Evolutionary conservation across 2,329 filamentous ascomycete genomes (phyloP), one percentile per base, ranked within the genome.

Genomic region (Thelonectria olida): DNA sequence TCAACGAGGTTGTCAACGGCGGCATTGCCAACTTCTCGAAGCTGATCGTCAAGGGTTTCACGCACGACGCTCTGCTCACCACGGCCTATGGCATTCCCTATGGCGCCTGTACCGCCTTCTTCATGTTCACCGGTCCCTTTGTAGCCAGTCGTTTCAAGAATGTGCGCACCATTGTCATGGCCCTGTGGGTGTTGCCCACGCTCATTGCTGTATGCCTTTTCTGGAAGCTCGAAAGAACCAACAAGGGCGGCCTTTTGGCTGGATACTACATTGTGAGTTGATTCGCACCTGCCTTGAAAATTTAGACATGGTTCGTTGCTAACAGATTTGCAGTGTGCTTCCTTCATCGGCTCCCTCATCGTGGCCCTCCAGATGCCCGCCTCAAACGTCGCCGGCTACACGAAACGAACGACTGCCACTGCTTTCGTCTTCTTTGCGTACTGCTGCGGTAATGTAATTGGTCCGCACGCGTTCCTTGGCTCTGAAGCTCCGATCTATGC

Each of bases 1-100:
- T 85, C 17, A 87, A 87, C 57, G 84, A 87, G 65, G 73, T 78
- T 2, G 80, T 86, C 63, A 87, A 80, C 49, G 83, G 83, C 3
- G 85, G 84, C 0, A 85, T 85, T 8, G 80, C 84, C 5, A 86
- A 84, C 64, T 87, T 87, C 63, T 81, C 82, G 38, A 86, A 86
- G 85, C 65, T 76, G 54, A 74, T 87, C 54, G 79, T 86, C 68
- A 85, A 85, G 57, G 79, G 81, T 1, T 72, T 84, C 2, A 79
- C 80, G 7, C 58, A 72, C 8, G 64, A 70, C 19, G 62, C 70
- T 6, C 62, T 73, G 1, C 17, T 76, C 7, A 85, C 85, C 0
- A 84, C 83, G 0, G 81, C 81, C 0, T 77, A 84, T 4, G 85
- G 84, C 0, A 87, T 88, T 28, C 85, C 85, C 0, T 79, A 82